Base-by-base conservation (phyloP, 2,329 filamentous ascomycete genomes). In the Pseudogymnoascus sp. region DNA sequence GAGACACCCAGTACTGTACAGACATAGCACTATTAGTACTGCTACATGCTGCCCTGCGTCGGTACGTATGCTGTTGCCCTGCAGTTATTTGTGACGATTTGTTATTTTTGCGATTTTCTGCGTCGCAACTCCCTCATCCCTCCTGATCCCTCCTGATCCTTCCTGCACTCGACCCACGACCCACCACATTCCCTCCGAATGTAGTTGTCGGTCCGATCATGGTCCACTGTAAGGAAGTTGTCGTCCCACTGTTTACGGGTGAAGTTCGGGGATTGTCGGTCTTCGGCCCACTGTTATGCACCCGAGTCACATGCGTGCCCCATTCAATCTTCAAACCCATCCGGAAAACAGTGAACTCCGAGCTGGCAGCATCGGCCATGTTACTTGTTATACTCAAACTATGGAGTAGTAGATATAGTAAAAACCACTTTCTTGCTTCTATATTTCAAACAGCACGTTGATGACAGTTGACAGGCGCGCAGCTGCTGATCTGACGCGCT, bases 261-360 rank as follows among this genome's bases (percentile, higher is more conserved):
- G 26, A 53, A 53, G 3, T 53, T 53, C 47, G 47, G 47, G 47
- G 24, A 53, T 53, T 53, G 8, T 53, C 47, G 47, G 7, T 53
- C 26, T 1, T 53, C 26, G 47, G 21, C 14, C 47, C 47, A 53
- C 47, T 31, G n/a, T 56, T 33, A 56, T 56, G n/a, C 47, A 56
- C 47, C 47, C 47, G 47, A 56, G 47, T 56, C 47, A 56, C 47
- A 56, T 56, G 47, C 33, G n/a, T 33, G 26, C 47, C 47, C 47
- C 47, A 56, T 56, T 33, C 26, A 56, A 56, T 19, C 26, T 10
- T 56, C n/a, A 29, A 8, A n/a, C 13, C 11, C 19, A 53, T 16
- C 47, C 24, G 11, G 26, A 33, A 8, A 31, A 4, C 3, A 40
- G n/a, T 53, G 26, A 53, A 53, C 14, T 53, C 47, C 26, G 47